Evolutionary conservation across 768 basidiomycete genomes (phyloP).

Genomic region (Leccinum fibrillosum): DNA sequence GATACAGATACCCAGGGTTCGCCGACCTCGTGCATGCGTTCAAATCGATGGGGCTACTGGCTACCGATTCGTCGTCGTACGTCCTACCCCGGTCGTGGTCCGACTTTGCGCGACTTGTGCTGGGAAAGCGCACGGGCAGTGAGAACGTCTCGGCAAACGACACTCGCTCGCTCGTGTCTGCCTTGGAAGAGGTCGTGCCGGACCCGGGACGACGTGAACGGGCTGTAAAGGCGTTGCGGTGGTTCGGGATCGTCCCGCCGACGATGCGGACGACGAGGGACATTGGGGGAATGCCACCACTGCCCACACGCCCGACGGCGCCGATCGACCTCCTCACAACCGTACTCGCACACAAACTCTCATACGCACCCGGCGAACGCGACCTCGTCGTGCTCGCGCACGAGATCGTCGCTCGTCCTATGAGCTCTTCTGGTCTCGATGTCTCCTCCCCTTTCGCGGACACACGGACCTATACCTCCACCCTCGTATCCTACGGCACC

Average conservation of each 20-base stretch:
- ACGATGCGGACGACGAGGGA: background rate
- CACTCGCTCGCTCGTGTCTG: conserved; percentile 29
- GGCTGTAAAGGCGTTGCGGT: conserved; percentile 44
- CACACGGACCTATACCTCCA: conserved; percentile 63
- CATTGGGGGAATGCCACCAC: conserved; percentile 33
- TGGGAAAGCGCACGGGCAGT: conserved; percentile 17
- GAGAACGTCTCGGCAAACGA: conserved; percentile 14
- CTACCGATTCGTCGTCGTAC: conserved; percentile 24
- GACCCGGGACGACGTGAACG: conserved; percentile 18
- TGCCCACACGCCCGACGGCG: conserved; percentile 41
- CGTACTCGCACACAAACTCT: conserved; percentile 67
- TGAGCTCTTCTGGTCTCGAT: no score
- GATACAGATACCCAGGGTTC: conserved; percentile 79
- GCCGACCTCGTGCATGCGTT: conserved; percentile 70
- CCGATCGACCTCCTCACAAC: conserved; percentile 76
- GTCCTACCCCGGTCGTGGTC: conserved; percentile 28
- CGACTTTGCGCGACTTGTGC: conserved; percentile 35
- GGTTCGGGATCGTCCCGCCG: conserved; percentile 22
- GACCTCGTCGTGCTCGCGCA: conserved; percentile 89
- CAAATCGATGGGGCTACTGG: conserved; percentile 65
- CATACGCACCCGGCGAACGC: conserved; percentile 66
- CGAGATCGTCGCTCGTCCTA: conserved; percentile 56
- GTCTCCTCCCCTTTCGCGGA: background rate
- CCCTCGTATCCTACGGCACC: conserved; percentile 55
- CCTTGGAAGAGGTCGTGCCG: conserved; percentile 24